Base-by-base conservation (phyloP, 495 filamentous ascomycete species). In the Aspergillus diversus region DNA sequence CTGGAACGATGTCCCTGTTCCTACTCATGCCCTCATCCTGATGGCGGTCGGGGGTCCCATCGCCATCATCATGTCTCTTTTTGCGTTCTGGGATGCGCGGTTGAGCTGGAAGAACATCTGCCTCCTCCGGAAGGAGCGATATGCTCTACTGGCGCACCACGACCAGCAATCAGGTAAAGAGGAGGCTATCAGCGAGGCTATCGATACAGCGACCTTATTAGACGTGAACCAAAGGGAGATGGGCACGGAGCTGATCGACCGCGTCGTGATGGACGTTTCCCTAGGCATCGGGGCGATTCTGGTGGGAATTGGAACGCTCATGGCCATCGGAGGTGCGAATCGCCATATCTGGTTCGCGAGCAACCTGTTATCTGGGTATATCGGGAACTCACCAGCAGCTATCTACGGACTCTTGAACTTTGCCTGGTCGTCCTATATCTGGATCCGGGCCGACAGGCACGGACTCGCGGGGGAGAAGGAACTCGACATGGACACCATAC, bases 31-130 rank as follows among this genome's bases (percentile, higher is more conserved):
- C 4, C 69, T 77, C 8, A 73, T 76, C 16, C 65, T 84, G 5
- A 83, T 85, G 81, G 81, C 73, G 9, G 71, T 83, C 13, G 82
- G 82, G 1, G 82, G 80, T 0, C 77, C 76, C 1, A 34, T 80
- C 8, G 81, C 81, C 0, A 61, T 84, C 16, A 56, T 66, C 11
- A 79, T 85, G 71, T 68, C 75, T 1, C 56, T 78, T n/a, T 76
- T 83, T 31, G 80, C 80, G 7, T 39, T 76, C 5, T 62, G 71
- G 9, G 82, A 85, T 57, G 70, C 75, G 21, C 53, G 66, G 5
- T 68, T 83, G 6, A 80, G 79, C 57, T 80, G 71, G 72, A 54
- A 55, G 31, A 84, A 84, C 60, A 69, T 83, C n/a, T 64, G 58
- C 16, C 60, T 79, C 0, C 74, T 84, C 4, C 69, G 69, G 1